Base-by-base conservation (phyloP, 139 green algal genomes). In the Closterium sp. region DNA sequence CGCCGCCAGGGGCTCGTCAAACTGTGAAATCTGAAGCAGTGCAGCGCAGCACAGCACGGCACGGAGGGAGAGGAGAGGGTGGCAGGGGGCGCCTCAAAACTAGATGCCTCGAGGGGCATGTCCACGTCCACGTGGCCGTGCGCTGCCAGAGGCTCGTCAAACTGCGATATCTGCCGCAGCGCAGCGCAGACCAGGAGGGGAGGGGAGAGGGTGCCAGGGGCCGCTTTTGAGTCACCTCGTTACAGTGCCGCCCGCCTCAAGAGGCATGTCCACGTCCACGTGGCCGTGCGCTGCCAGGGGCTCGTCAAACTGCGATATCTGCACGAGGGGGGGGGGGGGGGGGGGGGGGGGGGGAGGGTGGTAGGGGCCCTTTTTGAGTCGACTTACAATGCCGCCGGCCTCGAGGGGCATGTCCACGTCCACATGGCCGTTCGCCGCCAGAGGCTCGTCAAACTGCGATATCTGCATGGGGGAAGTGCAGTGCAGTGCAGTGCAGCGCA, bases 221-320 rank as follows among this genome's bases (percentile, higher is more conserved):
- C 4, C 6, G 9, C 9, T 4, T 42, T 42, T 42, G 34, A 42
- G 34, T 4, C 34, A 6, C 34, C 34, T 42, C 34, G n/a, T n/a
- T n/a, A n/a, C n/a, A 42, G 34, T 10, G 2, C 95, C 93, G 27
- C 93, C 93, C 30, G 89, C 38, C 62, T 95, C 95, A 17, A 94
- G 93, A 13, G 96, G 95, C 11, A 97, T 90, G 7, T 93, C 38
- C 62, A 97, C 92, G 38, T 96, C 94, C 29, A 97, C 31, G 13
- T 92, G 93, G 3, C 97, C 97, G 29, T 92, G 34, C 27, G 92
- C 38, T 9, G 31, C 94, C 45, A 96, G 89, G 1, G 98, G 98
- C 34, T 96, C 93, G 91, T 99, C 97, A 89, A 98, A 99, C 95
- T 99, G 98, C 32, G 95, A 96, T 89, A 99, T 99, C 34, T 42